Base-by-base conservation (phyloP, 108 stramenopile genomes). In the Cafeteria roenbergensis region DNA sequence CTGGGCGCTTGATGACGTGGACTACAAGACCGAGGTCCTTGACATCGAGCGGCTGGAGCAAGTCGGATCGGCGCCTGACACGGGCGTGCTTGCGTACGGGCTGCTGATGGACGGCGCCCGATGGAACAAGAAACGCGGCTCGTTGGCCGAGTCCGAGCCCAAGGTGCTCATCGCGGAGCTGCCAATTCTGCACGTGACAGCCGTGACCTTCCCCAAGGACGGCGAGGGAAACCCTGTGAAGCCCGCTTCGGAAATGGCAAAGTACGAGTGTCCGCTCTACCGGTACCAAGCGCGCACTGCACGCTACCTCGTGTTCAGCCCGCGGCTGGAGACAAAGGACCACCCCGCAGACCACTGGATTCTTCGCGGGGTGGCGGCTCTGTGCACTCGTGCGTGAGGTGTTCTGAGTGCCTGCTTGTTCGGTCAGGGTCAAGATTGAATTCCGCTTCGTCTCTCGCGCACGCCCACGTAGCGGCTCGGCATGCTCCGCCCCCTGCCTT, bases 221-320 rank as follows among this genome's bases (percentile, higher is more conserved):
- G n/a, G 3, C 37, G 33, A 48, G 27, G 50, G 31, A 34, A 34
- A n/a, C 1, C 62, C 55, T 51, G 24, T 55, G 37, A 50, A 63
- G 22, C 48, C 63, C n/a, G 22, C 59, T 2, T 9, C 31, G 12
- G 56, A 14, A 33, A 38, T 63, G 67, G 60, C 66, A 0, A 34
- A 48, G 14, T 82, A 71, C 57, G 72, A 69, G 50, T 73, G 75
- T 36, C 81, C 83, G 1, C 71, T 76, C 34, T 84, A 84, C 78
- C 82, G 82, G 79, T 84, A 84, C 50, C 63, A 74, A n/a, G 61
- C 36, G 14, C 57, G 83, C 1, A 80, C 81, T 3, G 83, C 82
- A 34, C 75, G 78, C 51, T 84, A 75, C 74, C 60, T 78, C 53
- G 78, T 84, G 36, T 78, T 84, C 55, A 66, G 55, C 38, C 78